A percentile compares a stretch with the other conserved stretches of the same genome.
Evolutionary conservation across 768 basidiomycete genomes (phyloP).

Genomic region (Lactifluus pinguis): DNA sequence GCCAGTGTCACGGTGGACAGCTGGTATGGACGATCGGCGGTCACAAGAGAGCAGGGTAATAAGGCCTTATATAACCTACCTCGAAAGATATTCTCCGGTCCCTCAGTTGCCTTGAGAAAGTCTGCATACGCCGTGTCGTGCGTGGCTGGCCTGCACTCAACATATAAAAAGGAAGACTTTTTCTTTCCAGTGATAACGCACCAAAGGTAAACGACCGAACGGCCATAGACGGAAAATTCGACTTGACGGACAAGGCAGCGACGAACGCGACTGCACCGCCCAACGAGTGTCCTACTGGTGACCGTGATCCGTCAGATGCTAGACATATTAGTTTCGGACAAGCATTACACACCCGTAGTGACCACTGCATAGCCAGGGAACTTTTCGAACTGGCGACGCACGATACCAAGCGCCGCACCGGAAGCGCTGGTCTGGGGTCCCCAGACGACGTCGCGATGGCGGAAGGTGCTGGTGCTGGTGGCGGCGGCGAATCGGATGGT

Average conservation of each 20-base stretch:
- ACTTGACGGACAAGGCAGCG: conserved; percentile 19
- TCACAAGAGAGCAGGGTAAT: neutral
- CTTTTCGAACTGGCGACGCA: conserved; percentile 12
- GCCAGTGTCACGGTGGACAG: too few species aligned
- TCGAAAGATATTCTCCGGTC: conserved; percentile 33
- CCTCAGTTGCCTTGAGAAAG: conserved; percentile 32
- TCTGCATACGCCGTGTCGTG: conserved; percentile 33
- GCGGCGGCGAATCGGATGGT: neutral
- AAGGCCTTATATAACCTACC: conserved; percentile 21
- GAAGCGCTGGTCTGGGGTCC: too few species aligned
- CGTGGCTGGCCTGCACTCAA: conserved; percentile 38
- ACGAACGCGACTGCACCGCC: conserved; percentile 22
- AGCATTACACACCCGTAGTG: conserved; percentile 8
- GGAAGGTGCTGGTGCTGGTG: neutral
- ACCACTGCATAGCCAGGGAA: conserved; percentile 17
- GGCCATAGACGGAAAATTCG: conserved; percentile 12
- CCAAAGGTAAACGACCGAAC: conserved; percentile 38
- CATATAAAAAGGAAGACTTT: neutral
- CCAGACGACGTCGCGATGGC: neutral
- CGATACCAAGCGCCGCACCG: conserved; percentile 3
- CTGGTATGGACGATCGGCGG: conserved; percentile 18
- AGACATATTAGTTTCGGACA: neutral
- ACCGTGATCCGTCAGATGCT: neutral
- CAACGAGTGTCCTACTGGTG: conserved; percentile 20
- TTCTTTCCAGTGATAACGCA: conserved; percentile 14